phyloP scores from a whole-genome alignment of 108 stramenopile species.

The Nitzschia sp. region DNA sequence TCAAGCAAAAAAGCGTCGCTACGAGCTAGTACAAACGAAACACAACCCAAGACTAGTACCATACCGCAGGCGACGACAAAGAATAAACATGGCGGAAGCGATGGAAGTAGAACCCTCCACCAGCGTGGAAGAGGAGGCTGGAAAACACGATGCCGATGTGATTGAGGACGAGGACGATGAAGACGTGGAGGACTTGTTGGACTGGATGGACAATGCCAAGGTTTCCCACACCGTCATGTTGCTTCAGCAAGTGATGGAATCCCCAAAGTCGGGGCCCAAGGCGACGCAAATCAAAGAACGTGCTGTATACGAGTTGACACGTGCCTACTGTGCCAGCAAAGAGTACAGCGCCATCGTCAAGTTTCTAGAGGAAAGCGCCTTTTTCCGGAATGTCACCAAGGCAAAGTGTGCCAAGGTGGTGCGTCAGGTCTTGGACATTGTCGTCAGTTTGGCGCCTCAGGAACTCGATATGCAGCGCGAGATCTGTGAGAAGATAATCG shows the following conservation, averaged over 20 bases:
- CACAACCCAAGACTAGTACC: too few relatives aligned
- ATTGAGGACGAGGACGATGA: conserved; percentile 57
- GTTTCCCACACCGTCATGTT: conserved; percentile 46
- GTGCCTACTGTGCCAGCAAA: conserved; percentile 71
- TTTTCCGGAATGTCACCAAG: conserved; percentile 92
- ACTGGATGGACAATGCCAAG: conserved; percentile 52
- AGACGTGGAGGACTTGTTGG: conserved; percentile 52
- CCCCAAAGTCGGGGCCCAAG: conserved; percentile 64
- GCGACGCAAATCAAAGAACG: conserved; percentile 88
- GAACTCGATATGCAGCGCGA: conserved; percentile 83
- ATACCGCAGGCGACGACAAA: too few relatives aligned
- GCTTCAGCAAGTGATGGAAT: conserved; percentile 56
- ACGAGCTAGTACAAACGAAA: too few relatives aligned
- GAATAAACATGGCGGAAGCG: conserved; percentile 17
- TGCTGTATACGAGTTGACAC: conserved; percentile 89
- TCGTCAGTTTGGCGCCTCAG: conserved; percentile 82
- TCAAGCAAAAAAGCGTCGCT: too few relatives aligned
- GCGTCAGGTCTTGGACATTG: conserved; percentile 94
- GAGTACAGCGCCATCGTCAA: conserved; percentile 80
- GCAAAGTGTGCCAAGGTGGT: conserved; percentile 99
- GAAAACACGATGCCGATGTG: conserved; percentile 31
- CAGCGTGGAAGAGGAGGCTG: conserved; percentile 26
- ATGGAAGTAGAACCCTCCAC: conserved; percentile 35
- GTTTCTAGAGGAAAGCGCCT: conserved; percentile 76
- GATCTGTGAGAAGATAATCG: conserved; percentile 86